Evolutionary conservation across 202 grass and related monocot species (phyloP), one percentile per base, ranked within the genome.

Genomic region (Bolboschoenoplectus hybrid): DNA sequence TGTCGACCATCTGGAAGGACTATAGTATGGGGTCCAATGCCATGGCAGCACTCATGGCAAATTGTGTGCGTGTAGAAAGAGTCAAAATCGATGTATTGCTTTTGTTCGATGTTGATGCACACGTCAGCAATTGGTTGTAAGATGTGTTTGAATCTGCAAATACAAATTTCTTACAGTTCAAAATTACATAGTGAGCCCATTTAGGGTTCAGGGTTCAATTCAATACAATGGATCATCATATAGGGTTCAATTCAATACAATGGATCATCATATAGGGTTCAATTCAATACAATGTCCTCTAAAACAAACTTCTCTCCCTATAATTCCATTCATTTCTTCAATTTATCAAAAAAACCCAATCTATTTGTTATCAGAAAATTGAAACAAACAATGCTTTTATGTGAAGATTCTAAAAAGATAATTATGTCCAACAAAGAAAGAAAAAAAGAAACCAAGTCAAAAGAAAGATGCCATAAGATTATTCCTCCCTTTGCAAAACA

Each of bases 1-100:
- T 95, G 89, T 86, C 91, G 86, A 80, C 95, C 95, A 91, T 79
- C 87, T 83, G 93, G 93, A 85, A 98, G 91, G 57, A 88, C 81
- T 38, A 98, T 98, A 71, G 95, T 87, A 93, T 98, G 95, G 78
- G 95, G 95, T 86, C 95, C 95, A 88, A 98, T 98, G 84, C 95
- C 95, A 89, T 98, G 95, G 84, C 95, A 98, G 75, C 95, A 98
- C 58, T 98, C 95, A 82, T 98, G 95, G 71, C 95, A 98, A 89
- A 98, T 89, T 62, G 91, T 93, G 82, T 98, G 95, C 52, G 95
- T 98, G 89, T 95, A 95, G 58, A 92, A 98, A 62, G 95, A 90
- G 73, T 98, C 93, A 41, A 98, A 98, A 91, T 93, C 86, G 86
- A 98, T 89, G 82, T 89, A 95, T 76, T 91, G 84, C 55, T 93